These are phyloP conservation scores for Apodospora peruviana DNA, from an alignment of 495 filamentous ascomycete species.

Conservation along the genomic window DNA sequence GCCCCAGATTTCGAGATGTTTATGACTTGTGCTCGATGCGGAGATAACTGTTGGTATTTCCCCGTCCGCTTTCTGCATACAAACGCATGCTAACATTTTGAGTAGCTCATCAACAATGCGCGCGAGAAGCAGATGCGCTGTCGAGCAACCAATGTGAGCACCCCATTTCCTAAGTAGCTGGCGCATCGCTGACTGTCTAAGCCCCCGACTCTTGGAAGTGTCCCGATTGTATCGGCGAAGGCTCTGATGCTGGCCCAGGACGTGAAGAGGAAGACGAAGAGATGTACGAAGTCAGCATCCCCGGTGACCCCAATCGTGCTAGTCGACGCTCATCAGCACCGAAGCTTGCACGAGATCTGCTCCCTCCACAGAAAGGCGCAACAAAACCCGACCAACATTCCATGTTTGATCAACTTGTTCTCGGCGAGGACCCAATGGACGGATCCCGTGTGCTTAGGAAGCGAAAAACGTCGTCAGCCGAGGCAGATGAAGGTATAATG, in stretches of 20 bases:
- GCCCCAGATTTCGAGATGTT: slow-evolving; percentile 83
- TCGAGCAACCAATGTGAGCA: slow-evolving; percentile 32
- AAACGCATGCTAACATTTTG: slow-evolving; percentile 36
- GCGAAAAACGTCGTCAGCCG: slow-evolving; percentile 61
- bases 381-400: slow-evolving; percentile 78
- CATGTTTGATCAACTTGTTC: slow-evolving; percentile 73
- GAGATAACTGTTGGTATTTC: slow-evolving; percentile 73
- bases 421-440: slow-evolving; percentile 77
- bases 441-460: slow-evolving; percentile 83
- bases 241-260: slow-evolving; percentile 36
- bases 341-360: slow-evolving; percentile 64
- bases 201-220: slow-evolving; percentile 72
- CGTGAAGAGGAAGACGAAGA: slow-evolving; percentile 31
- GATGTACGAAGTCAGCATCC: slow-evolving; percentile 32
- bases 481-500: slow-evolving; percentile 38
- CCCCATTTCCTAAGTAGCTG: neutral
- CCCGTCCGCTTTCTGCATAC: slow-evolving; percentile 4
- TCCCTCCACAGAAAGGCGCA: slow-evolving; percentile 64
- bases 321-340: slow-evolving; percentile 40
- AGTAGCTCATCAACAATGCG: slow-evolving; percentile 92
- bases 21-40: slow-evolving; percentile 73
- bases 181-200: slow-evolving; percentile 28
- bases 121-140: slow-evolving; percentile 70
- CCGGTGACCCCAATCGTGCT: slow-evolving; percentile 22
- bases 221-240: slow-evolving; percentile 65